These are phyloP conservation scores for Globisporangium iwayamae DNA, from an alignment of 352 stramenopile genomes.

Conservation along the genomic window DNA sequence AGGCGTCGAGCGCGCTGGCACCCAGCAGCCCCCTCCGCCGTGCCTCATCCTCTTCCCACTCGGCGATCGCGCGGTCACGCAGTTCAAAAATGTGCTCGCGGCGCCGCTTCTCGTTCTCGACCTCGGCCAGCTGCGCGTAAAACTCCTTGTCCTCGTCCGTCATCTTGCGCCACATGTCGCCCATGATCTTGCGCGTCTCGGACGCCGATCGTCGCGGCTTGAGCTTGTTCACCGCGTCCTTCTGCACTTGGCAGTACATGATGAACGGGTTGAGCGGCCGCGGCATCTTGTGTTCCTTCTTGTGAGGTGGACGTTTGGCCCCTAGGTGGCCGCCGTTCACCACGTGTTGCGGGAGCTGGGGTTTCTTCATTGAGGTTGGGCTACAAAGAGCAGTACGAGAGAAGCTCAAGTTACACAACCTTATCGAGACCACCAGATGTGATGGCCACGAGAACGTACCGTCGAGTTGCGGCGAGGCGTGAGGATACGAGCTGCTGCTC, in stretches of 20 bases:
- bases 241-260: conserved; percentile 79
- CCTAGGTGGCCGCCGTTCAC: conserved; percentile 22
- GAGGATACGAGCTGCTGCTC: conserved; percentile 65
- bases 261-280: conserved; percentile 82
- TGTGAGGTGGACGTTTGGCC: conserved; percentile 18
- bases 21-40: conserved; percentile 55
- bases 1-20: conserved; percentile 50
- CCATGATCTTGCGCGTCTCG: conserved; percentile 76
- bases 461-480: conserved; percentile 30
- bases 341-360: conserved; percentile 13
- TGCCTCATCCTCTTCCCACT: conserved; percentile 79
- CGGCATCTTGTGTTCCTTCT: conserved; percentile 39
- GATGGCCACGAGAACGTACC: conserved; percentile 16
- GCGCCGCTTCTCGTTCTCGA: conserved; percentile 78
- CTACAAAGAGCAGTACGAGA: conserved; percentile 18
- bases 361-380: conserved; percentile 43
- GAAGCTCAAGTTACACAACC: neutral
- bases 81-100: conserved; percentile 67
- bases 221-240: conserved; percentile 51
- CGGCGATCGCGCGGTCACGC: conserved; percentile 61
- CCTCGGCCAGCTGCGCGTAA: conserved; percentile 67
- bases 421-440: neutral
- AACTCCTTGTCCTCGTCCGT: conserved; percentile 82
- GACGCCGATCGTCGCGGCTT: conserved; percentile 54
- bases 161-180: conserved; percentile 81